Percentiles rank a stretch among this genome's conserved stretches.
Conservation (phyloP, 768 basidiomycete genomes). For the Mycena albidolilacea region DNA sequence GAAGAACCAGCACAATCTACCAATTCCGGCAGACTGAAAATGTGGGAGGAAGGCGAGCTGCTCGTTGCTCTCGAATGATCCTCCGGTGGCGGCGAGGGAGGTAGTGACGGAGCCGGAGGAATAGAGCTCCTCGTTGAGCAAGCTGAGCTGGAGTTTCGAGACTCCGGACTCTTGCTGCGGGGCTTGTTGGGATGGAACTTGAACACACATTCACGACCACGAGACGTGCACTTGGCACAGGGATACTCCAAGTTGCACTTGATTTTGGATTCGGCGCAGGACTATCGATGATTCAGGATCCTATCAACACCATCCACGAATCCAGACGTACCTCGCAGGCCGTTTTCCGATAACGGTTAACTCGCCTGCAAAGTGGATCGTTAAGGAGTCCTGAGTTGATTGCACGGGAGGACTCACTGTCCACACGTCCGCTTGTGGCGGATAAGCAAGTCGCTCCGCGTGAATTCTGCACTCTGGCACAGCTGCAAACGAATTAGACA, state of each 20-base stretch:
- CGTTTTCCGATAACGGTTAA: conserved; percentile 73
- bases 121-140: not conserved
- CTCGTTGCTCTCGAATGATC: not conserved
- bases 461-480: conserved; percentile 75
- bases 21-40: conserved; percentile 5
- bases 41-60: conserved; percentile 6
- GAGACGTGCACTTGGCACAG: conserved; percentile 75
- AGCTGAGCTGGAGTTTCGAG: not conserved
- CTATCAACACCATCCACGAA: not conserved
- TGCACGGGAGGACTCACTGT: conserved; percentile 64
- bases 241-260: conserved; percentile 80
- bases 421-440: conserved; percentile 82
- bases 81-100: not conserved
- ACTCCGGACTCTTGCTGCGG: conserved; percentile 50
- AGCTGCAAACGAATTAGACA: conserved; percentile 55
- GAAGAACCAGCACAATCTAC: conserved; percentile 50
- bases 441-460: conserved; percentile 79
- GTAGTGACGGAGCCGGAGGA: not conserved
- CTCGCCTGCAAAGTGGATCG: conserved; percentile 50
- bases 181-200: conserved; percentile 64
- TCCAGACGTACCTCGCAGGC: conserved; percentile 66
- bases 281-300: conserved; percentile 47
- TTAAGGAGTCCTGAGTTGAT: conserved; percentile 40
- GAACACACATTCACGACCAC: conserved; percentile 77
- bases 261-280: conserved; percentile 83